Evolutionary conservation across 352 stramenopile species (phyloP), one percentile per base, ranked within the genome.

Genomic region (Globisporangium heterothallicum): DNA sequence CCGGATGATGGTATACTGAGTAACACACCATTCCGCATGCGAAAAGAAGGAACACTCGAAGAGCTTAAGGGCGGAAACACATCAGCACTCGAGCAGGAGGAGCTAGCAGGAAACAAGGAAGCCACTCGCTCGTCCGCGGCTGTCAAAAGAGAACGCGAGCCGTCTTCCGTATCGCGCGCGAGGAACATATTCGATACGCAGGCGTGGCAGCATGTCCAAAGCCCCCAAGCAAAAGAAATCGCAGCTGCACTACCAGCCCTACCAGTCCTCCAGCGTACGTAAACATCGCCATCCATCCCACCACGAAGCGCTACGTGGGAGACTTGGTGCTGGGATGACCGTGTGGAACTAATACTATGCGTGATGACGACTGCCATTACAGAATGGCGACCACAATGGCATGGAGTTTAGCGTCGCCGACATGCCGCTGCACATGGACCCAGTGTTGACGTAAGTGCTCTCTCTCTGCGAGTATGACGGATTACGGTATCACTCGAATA

Each of bases 231-330:
- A 72, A 42, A 86, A 86, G 60, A 89, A 84, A 56, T 54, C 54
- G 43, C 68, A 84, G 61, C 67, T 86, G 34, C 80, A 89, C 52
- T 92, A 89, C 66, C 78, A 88, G 68, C 80, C 80, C 10, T 92
- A 92, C 68, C 80, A 92, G 67, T 60, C 70, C 16, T 26, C 10
- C 51, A 32, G 47, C 29, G 56, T 62, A 57, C 47, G 49, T 62
- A 57, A 61, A 56, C 43, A 52, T 60, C 53, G 42, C 45, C 48
- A n/a, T n/a, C 3, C 9, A 12, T 2, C 6, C 42, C n/a, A n/a
- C n/a, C n/a, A n/a, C n/a, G n/a, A n/a, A n/a, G n/a, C n/a, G n/a
- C n/a, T n/a, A n/a, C n/a, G n/a, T n/a, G n/a, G n/a, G n/a, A n/a
- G n/a, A n/a, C n/a, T n/a, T n/a, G n/a, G n/a, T n/a, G n/a, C n/a